phyloP scores from a whole-genome alignment of 1,284 basidiomycete species.

The Salmacisia buchloeana region DNA sequence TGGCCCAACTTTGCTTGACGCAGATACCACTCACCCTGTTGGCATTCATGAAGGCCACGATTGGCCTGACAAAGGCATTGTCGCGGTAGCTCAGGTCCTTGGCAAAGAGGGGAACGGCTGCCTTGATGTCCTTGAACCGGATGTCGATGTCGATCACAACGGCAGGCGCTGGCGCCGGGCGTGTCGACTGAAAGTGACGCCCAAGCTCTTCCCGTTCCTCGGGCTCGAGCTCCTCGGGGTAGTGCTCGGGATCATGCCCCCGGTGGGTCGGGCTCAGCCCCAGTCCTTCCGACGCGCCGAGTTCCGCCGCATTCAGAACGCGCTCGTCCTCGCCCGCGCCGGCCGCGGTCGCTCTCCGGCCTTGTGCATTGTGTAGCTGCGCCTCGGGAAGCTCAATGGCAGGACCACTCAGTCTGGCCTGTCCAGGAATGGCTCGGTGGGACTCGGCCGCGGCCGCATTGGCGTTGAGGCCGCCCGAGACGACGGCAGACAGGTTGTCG shows the following conservation, averaged over 20 bases:
- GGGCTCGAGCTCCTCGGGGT: neutral
- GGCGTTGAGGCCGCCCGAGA: slow-evolving; percentile 25
- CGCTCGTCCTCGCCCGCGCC: slow-evolving; percentile 46
- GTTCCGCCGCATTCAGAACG: neutral
- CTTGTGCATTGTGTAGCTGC: no score
- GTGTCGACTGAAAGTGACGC: slow-evolving; percentile 12
- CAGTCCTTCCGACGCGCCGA: slow-evolving; percentile 10
- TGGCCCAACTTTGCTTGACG: neutral
- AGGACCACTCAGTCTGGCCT: slow-evolving; percentile 77
- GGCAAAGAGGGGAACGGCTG: slow-evolving; percentile 67
- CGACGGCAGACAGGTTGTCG: slow-evolving; percentile 63
- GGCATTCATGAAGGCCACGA: slow-evolving; percentile 82
- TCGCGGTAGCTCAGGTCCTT: slow-evolving; percentile 73
- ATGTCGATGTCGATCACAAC: slow-evolving; percentile 86
- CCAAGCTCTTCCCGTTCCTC: slow-evolving; percentile 10
- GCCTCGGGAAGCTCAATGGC: slow-evolving; percentile 68
- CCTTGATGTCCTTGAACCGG: slow-evolving; percentile 91
- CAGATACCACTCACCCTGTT: slow-evolving; percentile 24
- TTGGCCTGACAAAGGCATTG: slow-evolving; percentile 88
- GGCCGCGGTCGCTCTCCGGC: no score
- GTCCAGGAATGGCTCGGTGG: slow-evolving; percentile 66
- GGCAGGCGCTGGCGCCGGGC: slow-evolving; percentile 30
- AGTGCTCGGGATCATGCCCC: slow-evolving; percentile 21
- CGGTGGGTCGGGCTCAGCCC: neutral
- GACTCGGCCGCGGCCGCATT: slow-evolving; percentile 24